Evolutionary conservation across 345 rosid species (phyloP).

Genomic region (Kernera saxatilis): DNA sequence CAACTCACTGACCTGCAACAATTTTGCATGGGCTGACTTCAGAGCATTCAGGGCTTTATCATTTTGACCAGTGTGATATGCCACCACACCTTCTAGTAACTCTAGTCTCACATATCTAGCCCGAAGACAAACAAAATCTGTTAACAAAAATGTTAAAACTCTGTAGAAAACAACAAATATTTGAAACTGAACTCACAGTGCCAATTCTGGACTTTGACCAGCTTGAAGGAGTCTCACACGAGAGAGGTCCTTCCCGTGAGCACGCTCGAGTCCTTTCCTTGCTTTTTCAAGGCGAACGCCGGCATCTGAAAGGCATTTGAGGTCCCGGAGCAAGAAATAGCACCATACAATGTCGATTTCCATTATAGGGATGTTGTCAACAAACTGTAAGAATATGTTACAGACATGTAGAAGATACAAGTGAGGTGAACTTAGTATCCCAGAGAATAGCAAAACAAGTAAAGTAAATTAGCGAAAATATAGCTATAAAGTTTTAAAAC

Average conservation of each 20-base stretch:
- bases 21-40: conserved; percentile 71
- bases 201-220: conserved; percentile 69
- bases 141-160: neutral
- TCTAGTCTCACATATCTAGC: conserved; percentile 80
- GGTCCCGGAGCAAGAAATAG: conserved; percentile 82
- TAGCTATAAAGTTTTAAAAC: neutral
- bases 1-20: conserved; percentile 50
- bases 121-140: neutral
- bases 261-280: conserved; percentile 82
- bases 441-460: neutral
- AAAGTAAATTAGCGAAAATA: neutral
- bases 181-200: conserved; percentile 50
- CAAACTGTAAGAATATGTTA: conserved; percentile 45
- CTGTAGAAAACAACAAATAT: neutral
- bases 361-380: conserved; percentile 85
- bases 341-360: conserved; percentile 99
- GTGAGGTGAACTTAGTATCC: neutral
- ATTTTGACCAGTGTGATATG: conserved; percentile 75
- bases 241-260: conserved; percentile 84
- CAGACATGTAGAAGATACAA: neutral
- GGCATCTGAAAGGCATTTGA: conserved; percentile 82
- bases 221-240: conserved; percentile 85
- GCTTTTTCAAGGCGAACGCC: conserved; percentile 78
- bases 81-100: conserved; percentile 91
- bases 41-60: conserved; percentile 55